phyloP scores from a whole-genome alignment of 2,329 filamentous ascomycete species.

The Pyrenophora teres region DNA sequence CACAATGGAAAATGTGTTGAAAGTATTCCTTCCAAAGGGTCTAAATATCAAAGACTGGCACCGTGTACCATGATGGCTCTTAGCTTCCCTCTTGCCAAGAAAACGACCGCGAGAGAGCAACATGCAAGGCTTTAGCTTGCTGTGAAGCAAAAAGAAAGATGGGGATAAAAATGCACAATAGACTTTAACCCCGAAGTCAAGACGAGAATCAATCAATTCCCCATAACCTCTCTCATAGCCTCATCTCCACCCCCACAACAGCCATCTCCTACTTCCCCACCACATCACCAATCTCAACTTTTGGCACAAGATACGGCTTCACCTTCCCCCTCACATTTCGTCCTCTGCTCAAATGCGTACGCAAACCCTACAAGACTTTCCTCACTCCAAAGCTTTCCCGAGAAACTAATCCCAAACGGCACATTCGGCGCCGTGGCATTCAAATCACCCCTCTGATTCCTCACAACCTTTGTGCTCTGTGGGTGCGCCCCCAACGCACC shows the following conservation, averaged over 20 bases:
- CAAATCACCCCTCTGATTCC: conserved; percentile 56
- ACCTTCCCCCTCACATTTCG: conserved; percentile 54
- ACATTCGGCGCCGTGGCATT: conserved; percentile 60
- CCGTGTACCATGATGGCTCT: too few relatives aligned
- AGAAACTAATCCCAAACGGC: conserved; percentile 66
- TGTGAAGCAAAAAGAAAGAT: too few relatives aligned
- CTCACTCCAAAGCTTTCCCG: conserved; percentile 66
- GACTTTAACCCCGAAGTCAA: too few relatives aligned
- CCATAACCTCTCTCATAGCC: too few relatives aligned
- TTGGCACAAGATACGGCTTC: conserved; percentile 56
- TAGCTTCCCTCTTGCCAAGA: too few relatives aligned
- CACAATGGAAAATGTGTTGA: too few relatives aligned
- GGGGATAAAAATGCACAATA: too few relatives aligned
- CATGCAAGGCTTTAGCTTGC: too few relatives aligned
- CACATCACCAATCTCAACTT: conserved; percentile 54
- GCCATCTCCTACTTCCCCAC: conserved; percentile 23
- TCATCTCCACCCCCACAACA: background rate
- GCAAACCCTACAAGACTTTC: conserved; percentile 66
- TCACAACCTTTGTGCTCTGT: conserved; percentile 52
- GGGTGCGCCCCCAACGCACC: conserved; percentile 64
- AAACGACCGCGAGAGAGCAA: too few relatives aligned
- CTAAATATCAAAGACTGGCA: too few relatives aligned
- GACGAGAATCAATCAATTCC: too few relatives aligned
- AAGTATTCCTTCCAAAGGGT: too few relatives aligned
- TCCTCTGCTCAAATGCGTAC: conserved; percentile 71